Base-by-base conservation (phyloP, 2,329 filamentous ascomycete species). In the Epichloe scottii region DNA sequence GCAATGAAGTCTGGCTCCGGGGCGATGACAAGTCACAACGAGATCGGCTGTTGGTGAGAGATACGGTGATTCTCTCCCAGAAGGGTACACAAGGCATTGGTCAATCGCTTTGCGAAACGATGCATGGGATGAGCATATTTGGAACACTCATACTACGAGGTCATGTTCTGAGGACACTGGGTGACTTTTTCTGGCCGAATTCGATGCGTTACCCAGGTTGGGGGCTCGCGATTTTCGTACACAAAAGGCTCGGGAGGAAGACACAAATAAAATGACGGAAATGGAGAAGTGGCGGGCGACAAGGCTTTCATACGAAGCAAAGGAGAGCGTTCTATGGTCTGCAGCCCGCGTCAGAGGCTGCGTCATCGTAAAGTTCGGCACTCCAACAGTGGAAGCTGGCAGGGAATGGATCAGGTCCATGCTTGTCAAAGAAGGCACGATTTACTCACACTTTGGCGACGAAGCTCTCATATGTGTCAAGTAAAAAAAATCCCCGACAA, bases 291-390 rank as follows among this genome's bases (percentile, higher is more conserved):
- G 81, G 80, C 73, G 83, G 49, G 63, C 65, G 30, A 62, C 62
- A 48, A 75, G 85, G 54, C 70, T 85, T 19, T 62, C 66, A 50
- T 71, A 74, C 61, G 86, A 93, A 64, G 75, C 68, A 54, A 62
- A 67, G 10, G 71, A 76, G 46, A 78, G 78, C 15, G 66, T 95
- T 3, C 71, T 91, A 3, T 95, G 89, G 88, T 90, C 89, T 26
- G 87, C 86, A 12, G 87, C 89, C 14, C 78, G 77, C 26, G 81
- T 94, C 35, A 77, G 89, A 49, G 85, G 88, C 4, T 95, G 91
- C 61, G 84, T 93, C 3, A 76, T 96, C 26, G 85, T 97, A 58
- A 97, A 97, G 66, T 94, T 97, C 64, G 89, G 87, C 1, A 87
- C 90, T 1, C 76, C 75, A 50, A 84, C 84, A 43, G 84, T 95